phyloP scores from a whole-genome alignment of 2,329 filamentous ascomycete genomes.

The Xylaria sp. region DNA sequence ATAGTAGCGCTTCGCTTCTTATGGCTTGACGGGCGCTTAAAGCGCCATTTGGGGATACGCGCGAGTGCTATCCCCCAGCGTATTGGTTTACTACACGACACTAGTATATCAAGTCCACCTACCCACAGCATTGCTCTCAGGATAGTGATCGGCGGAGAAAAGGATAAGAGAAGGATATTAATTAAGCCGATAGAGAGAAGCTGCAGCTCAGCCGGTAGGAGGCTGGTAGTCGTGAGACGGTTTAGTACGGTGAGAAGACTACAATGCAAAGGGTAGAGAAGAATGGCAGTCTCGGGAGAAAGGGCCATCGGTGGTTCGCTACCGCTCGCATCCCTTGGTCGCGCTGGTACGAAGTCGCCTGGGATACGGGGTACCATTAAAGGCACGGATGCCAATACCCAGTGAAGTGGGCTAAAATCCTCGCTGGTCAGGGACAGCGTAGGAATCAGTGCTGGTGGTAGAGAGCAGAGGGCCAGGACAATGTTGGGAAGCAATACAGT shows the following conservation, averaged over 20 bases:
- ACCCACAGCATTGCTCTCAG: constrained; percentile 85
- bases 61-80: constrained; percentile 85
- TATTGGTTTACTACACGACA: constrained; percentile 75
- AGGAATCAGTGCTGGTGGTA: constrained; percentile 77
- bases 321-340: constrained; percentile 32
- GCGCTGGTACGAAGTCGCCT: constrained; percentile 32
- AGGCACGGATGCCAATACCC: constrained; percentile 76
- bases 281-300: constrained; percentile 62
- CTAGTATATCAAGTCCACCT: constrained; percentile 77
- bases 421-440: constrained; percentile 59
- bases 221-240: constrained; percentile 85
- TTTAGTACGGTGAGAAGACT: constrained; percentile 75
- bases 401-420: constrained; percentile 73
- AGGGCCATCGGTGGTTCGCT: constrained; percentile 39
- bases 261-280: constrained; percentile 85
- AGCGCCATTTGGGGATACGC: constrained; percentile 89
- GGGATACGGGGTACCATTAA: constrained; percentile 52
- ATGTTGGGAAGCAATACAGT: constrained; percentile 76
- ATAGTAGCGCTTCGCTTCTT: constrained; percentile 45
- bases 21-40: constrained; percentile 61
- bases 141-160: constrained; percentile 82
- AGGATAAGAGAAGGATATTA: constrained; percentile 77
- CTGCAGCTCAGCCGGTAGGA: constrained; percentile 86
- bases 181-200: constrained; percentile 83
- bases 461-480: constrained; percentile 76